Evolutionary conservation across 148 eudicot species (phyloP), one percentile per base, ranked within the genome.

Genomic region (Dianthus caryophyllus): DNA sequence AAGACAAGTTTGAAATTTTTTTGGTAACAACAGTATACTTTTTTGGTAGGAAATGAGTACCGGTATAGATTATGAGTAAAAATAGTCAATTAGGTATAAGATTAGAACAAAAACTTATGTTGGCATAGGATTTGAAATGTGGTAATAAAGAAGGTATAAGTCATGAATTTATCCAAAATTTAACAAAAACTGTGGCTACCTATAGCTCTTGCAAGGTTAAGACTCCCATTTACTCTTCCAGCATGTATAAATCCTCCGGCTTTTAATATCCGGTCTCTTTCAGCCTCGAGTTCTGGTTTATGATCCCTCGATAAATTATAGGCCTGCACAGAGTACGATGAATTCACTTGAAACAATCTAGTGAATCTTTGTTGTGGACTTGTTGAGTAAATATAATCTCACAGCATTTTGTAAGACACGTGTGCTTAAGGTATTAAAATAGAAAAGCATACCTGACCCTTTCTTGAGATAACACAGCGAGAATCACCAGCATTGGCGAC

Each of bases 401-500:
- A 65, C 10, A 46, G n/a, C 47, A 67, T 8, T 10, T 60, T 16
- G 52, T 36, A 16, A 60, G 20, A 18, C 9, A 55, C 8, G 14
- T 16, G 39, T 57, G 21, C 21, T 57, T 29, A 27, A 29, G 41
- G n/a, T 56, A 20, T 27, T 62, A 62, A 51, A 43, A 12, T 43
- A 44, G 21, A 15, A 44, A 24, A 63, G 26, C 20, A 44, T 43
- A 95, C 99, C 99, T 90, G 93, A 31, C 99, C 99, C 76, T 88
- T 88, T 66, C 97, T 83, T 47, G 99, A 95, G 47, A 95, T 83
- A 33, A 95, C 93, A 67, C 99, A 90, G 27, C 99, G 99, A 49
- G 99, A 94, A 76, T 94, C 99, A 66, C 99, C 99, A 77, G 99
- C 99, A 84, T 95, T 95, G 21, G 97, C 97, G 64, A 95, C 96